Evolutionary conservation across 179 eudicot species (phyloP).

Genomic region (Heliamphora pulchella): DNA sequence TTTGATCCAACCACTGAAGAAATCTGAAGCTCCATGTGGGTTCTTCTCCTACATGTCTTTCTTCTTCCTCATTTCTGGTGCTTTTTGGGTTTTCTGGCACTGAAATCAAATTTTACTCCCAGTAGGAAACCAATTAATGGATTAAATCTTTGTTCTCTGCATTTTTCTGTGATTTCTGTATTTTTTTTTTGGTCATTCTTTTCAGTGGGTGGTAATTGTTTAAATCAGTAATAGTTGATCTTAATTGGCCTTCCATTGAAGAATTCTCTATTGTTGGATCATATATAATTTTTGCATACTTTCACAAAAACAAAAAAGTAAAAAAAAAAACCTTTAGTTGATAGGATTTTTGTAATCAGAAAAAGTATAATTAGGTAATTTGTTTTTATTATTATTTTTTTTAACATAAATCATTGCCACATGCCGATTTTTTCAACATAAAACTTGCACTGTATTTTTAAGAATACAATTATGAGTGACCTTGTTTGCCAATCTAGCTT

Average conservation of each 20-base stretch:
- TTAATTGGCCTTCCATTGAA: background rate
- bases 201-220: background rate
- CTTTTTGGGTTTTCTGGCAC: conserved; percentile 18
- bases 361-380: too few species aligned
- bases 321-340: background rate
- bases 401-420: too few species aligned
- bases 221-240: too few species aligned
- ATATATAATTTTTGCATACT: background rate
- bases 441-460: too few species aligned
- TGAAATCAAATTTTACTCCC: conserved; percentile 17
- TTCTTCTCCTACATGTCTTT: conserved; percentile 10
- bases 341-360: background rate
- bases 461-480: too few species aligned
- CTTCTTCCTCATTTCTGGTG: conserved; percentile 21
- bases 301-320: background rate
- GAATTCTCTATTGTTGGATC: background rate
- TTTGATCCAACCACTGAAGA: conserved; percentile 28
- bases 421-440: too few species aligned
- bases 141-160: conserved; percentile 1
- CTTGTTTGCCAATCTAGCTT: too few species aligned
- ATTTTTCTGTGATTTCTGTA: background rate
- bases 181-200: background rate
- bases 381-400: too few species aligned
- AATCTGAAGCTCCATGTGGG: conserved; percentile 31
- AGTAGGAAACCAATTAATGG: background rate